These are phyloP conservation scores for Sclerotiophoma versabilis DNA, from an alignment of 2,329 filamentous ascomycete genomes.

Conservation along the genomic window DNA sequence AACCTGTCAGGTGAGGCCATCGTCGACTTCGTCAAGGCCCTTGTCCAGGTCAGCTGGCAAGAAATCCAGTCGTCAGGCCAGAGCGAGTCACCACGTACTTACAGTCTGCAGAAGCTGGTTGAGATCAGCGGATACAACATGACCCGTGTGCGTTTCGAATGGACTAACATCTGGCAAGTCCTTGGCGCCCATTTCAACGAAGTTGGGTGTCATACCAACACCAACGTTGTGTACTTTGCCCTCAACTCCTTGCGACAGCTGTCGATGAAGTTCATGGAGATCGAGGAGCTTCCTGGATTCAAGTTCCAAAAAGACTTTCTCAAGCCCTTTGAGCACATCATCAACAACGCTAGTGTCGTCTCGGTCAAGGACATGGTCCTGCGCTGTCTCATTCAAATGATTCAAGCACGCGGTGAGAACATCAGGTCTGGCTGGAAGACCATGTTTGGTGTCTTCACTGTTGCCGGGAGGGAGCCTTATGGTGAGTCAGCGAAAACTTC, in stretches of 20 bases:
- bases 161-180: conserved; percentile 97
- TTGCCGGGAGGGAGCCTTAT: conserved; percentile 90
- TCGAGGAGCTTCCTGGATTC: conserved; percentile 96
- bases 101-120: conserved; percentile 96
- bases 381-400: conserved; percentile 97
- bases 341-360: conserved; percentile 89
- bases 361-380: conserved; percentile 98
- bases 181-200: conserved; percentile 99
- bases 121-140: conserved; percentile 99
- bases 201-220: conserved; percentile 95
- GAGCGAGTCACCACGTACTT: conserved; percentile 93
- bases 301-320: conserved; percentile 99
- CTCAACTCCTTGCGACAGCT: conserved; percentile 93
- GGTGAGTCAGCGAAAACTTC: conserved; percentile 51
- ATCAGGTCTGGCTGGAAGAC: conserved; percentile 98
- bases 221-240: conserved; percentile 95
- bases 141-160: conserved; percentile 96
- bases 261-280: conserved; percentile 98
- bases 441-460: conserved; percentile 99
- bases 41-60: conserved; percentile 98
- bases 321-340: conserved; percentile 97
- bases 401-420: conserved; percentile 93
- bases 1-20: conserved; percentile 94
- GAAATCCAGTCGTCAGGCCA: conserved; percentile 97
- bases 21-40: conserved; percentile 88